Evolutionary conservation across 768 basidiomycete species (phyloP).

Genomic region (Strobilomyces dryophilus): DNA sequence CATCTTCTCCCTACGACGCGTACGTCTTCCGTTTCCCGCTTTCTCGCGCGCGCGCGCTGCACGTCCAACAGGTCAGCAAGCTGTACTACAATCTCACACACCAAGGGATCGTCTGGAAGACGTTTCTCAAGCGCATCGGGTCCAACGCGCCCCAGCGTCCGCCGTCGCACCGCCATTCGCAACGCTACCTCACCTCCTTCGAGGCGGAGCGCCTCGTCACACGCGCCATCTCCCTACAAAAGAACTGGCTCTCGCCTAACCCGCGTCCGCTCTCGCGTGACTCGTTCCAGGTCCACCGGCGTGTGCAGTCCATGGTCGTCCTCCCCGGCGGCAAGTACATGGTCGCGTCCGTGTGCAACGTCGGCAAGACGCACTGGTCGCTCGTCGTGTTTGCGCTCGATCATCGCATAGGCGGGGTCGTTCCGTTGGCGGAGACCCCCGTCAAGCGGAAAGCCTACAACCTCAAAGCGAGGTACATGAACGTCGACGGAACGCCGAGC

Average conservation of each 20-base stretch:
- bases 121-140: constrained; percentile 48
- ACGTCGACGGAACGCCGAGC: constrained; percentile 38
- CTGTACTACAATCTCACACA: constrained; percentile 60
- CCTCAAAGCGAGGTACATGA: constrained; percentile 59
- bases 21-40: constrained; percentile 16
- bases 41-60: not conserved
- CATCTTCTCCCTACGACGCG: constrained; percentile 34
- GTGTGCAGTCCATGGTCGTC: constrained; percentile 50
- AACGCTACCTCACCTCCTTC: constrained; percentile 30
- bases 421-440: constrained; percentile 46
- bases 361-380: constrained; percentile 40
- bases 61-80: constrained; percentile 46
- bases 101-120: constrained; percentile 67
- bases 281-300: constrained; percentile 28
- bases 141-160: constrained; percentile 60
- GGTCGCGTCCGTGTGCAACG: constrained; percentile 53
- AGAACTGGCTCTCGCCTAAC: constrained; percentile 48
- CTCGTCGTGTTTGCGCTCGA: constrained; percentile 56
- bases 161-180: constrained; percentile 48
- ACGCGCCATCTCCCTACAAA: constrained; percentile 55
- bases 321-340: constrained; percentile 69
- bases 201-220: constrained; percentile 56
- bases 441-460: constrained; percentile 51
- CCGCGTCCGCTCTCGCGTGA: constrained; percentile 31
- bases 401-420: constrained; percentile 38